Conservation (phyloP, 116 monocot species). For the Cymodocea nodosa region DNA sequence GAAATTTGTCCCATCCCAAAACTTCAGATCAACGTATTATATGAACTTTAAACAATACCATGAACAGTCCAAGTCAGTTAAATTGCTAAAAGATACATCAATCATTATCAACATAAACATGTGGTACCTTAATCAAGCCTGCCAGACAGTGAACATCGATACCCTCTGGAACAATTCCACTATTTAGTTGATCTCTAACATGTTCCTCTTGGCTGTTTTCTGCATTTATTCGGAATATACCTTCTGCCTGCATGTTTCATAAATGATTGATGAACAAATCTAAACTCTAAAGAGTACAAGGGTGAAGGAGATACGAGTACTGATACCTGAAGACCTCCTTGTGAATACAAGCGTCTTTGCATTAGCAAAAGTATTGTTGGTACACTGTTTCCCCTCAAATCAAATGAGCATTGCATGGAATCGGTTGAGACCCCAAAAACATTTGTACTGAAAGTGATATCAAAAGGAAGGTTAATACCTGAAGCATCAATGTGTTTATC, state of each 20-base stretch:
- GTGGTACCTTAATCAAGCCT: conserved; percentile 49
- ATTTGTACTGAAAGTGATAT: not conserved
- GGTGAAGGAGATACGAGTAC: too few species aligned
- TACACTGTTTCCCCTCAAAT: conserved; percentile 67
- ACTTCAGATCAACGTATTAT: too few species aligned
- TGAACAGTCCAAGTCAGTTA: too few species aligned
- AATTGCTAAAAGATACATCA: too few species aligned
- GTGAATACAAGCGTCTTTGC: conserved; percentile 71
- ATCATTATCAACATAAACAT: too few species aligned
- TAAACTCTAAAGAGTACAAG: too few species aligned
- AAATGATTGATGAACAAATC: too few species aligned
- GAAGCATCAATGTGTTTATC: too few species aligned
- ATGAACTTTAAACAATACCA: too few species aligned
- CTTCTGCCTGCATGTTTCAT: conserved; percentile 46
- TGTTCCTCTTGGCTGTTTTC: conserved; percentile 74
- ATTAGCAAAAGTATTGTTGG: conserved; percentile 77
- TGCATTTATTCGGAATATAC: conserved; percentile 80
- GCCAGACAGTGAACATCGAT: conserved; percentile 81
- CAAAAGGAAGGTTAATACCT: too few species aligned
- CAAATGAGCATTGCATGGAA: conserved; percentile 82
- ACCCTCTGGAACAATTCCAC: conserved; percentile 57
- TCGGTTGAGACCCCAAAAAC: conserved; percentile 85
- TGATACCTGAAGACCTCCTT: conserved; percentile 23
- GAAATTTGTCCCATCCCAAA: too few species aligned
- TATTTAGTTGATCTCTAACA: conserved; percentile 70